Base-by-base conservation (phyloP, 1,284 basidiomycete species). In the Xanthoconium separans region DNA sequence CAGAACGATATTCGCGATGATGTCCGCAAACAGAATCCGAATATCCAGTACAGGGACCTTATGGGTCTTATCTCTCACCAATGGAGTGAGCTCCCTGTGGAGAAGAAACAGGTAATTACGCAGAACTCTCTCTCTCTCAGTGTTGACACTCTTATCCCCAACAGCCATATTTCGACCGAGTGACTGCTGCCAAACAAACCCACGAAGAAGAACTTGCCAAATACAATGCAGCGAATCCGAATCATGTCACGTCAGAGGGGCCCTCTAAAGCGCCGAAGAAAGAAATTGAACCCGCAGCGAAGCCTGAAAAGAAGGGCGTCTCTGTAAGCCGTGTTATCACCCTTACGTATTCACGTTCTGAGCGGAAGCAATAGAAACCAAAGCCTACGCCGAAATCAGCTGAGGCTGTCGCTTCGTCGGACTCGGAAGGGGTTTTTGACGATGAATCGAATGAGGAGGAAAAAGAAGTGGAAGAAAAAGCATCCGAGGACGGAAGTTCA, bases 1-100 rank as follows among this genome's bases (percentile, higher is more conserved):
- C 96, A 98, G 74, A 98, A 98, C 70, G 89, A 92, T 42, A 81
- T 95, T 56, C 87, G 95, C 65, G 83, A 85, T 58, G 75, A 82
- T 59, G 77, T 92, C 64, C 86, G 87, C 75, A 75, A 76, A 45
- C 73, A 79, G 61, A 75, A 90, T 69, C 89, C 91, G 4, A 73
- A 75, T 11, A 73, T 92, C 56, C 72, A 81, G 41, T 87, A 95
- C 68, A 73, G 80, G 51, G 93, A 95, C 58, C 74, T 96, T 27
- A 75, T 95, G 58, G 70, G 71, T 44, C 70, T 89, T 60, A 90
- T 96, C 61, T 79, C 88, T 15, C 81, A 84, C 58, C 78, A 82
- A 60, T 98, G 95, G 95, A 76, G 78, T 46, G 73, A 72, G 6
- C 81, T 97, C 77, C 64, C 78, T 20, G 77, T 82, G 9, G 81